Percentiles rank a stretch among this genome's conserved stretches.
Evolutionary conservation across 2,329 filamentous ascomycete species (phyloP).

Genomic region (Penicillium sp.): DNA sequence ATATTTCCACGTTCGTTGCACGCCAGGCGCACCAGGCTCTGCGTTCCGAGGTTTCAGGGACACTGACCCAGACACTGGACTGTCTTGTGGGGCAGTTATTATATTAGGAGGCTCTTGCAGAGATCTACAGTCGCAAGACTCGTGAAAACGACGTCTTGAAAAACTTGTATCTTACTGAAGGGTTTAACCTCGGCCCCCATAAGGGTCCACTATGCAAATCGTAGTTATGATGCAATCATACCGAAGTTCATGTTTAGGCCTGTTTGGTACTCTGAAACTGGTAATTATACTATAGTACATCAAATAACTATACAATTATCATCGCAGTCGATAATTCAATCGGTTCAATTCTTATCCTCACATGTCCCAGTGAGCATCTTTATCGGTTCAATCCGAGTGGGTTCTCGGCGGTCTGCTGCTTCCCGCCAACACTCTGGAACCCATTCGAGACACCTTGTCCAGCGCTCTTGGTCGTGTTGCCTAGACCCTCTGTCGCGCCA

Average conservation of each 20-base stretch:
- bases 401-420: constrained; percentile 24
- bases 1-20: no score
- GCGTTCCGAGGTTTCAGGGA: no score
- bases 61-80: no score
- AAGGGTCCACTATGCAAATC: no score
- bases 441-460: constrained; percentile 14
- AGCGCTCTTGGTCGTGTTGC: constrained; percentile 29
- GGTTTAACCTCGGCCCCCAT: no score
- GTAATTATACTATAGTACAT: background rate
- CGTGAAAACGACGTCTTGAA: no score
- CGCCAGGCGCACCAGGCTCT: no score
- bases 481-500: constrained; percentile 30
- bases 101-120: no score
- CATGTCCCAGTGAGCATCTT: background rate
- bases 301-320: background rate
- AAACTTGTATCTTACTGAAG: no score
- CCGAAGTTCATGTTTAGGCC: background rate
- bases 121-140: no score
- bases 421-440: constrained; percentile 15
- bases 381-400: constrained; percentile 19
- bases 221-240: no score
- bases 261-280: background rate
- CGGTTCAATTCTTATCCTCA: background rate
- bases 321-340: background rate
- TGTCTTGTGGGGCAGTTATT: no score